These are phyloP conservation scores for Vitis rupestris DNA, from an alignment of 164 flowering plant species.

Conservation along the genomic window DNA sequence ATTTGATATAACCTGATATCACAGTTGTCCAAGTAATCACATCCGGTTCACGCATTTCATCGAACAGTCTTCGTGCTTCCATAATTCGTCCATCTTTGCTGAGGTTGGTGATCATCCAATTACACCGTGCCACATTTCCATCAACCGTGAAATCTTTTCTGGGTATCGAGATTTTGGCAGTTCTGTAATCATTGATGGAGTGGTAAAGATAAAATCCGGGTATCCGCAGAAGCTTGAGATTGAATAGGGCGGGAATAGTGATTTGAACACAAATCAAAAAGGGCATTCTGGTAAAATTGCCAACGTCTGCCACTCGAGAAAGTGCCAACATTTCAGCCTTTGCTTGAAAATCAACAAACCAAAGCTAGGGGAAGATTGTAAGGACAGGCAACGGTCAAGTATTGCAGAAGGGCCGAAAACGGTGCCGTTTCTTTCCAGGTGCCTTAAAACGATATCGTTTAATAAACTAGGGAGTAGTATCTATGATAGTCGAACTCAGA, in stretches of 20 bases:
- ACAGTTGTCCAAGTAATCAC: conserved; percentile 31
- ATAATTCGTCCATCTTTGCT: conserved; percentile 21
- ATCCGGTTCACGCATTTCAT: conserved; percentile 32
- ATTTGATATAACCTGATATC: conserved; percentile 31
- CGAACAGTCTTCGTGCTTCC: conserved; percentile 33
- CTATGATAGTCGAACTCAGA: no score
- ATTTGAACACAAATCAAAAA: not conserved
- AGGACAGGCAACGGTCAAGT: no score
- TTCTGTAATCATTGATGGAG: not conserved
- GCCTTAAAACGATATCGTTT: no score
- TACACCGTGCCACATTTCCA: conserved; percentile 16
- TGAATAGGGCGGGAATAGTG: not conserved
- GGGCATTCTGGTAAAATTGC: not conserved
- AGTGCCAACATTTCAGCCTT: conserved; percentile 3
- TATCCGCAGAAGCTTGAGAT: not conserved
- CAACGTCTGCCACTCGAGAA: not conserved
- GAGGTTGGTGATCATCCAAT: conserved; percentile 26
- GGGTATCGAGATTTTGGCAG: not conserved
- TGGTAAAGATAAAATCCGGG: not conserved
- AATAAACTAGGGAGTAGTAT: no score
- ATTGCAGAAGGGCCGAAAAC: no score
- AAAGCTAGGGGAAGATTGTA: no score
- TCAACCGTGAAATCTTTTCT: conserved; percentile 19
- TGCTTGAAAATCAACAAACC: no score
- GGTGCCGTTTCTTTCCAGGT: no score